Evolutionary conservation across 176 grass and related monocot species (phyloP).

Genomic region (Secale cereale): DNA sequence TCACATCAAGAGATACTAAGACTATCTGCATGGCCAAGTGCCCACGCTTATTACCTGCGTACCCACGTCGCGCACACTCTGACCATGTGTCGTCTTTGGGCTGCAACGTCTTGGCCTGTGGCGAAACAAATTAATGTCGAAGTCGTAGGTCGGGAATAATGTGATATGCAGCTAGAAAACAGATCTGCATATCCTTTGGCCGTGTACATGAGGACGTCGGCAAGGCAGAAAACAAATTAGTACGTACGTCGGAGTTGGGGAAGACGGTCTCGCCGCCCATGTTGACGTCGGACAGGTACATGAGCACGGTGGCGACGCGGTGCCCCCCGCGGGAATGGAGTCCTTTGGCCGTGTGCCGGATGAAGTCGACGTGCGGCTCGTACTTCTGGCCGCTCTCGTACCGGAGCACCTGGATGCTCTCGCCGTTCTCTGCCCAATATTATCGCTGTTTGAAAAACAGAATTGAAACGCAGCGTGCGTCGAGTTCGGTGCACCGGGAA

Average conservation of each 20-base stretch:
- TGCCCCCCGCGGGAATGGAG: slow-evolving; percentile 36
- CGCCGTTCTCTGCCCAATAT: slow-evolving; percentile 47
- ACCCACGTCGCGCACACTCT: slow-evolving; percentile 29
- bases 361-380: slow-evolving; percentile 61
- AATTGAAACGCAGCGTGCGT: background rate
- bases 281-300: slow-evolving; percentile 52
- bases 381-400: slow-evolving; percentile 52
- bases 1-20: no score
- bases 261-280: slow-evolving; percentile 53
- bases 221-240: no score
- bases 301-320: slow-evolving; percentile 57
- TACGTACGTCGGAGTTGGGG: slow-evolving; percentile 37
- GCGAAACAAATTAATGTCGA: no score
- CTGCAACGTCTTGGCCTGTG: no score
- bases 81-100: slow-evolving; percentile 44
- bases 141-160: no score
- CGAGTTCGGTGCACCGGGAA: background rate
- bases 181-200: no score
- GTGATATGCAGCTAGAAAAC: no score
- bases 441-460: background rate
- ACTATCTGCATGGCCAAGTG: no score
- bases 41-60: no score
- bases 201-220: no score
- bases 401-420: slow-evolving; percentile 50
- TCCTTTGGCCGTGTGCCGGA: slow-evolving; percentile 4